Evolutionary conservation across 2,329 filamentous ascomycete genomes (phyloP).

Genomic region (Alternaria angustiovoidea): DNA sequence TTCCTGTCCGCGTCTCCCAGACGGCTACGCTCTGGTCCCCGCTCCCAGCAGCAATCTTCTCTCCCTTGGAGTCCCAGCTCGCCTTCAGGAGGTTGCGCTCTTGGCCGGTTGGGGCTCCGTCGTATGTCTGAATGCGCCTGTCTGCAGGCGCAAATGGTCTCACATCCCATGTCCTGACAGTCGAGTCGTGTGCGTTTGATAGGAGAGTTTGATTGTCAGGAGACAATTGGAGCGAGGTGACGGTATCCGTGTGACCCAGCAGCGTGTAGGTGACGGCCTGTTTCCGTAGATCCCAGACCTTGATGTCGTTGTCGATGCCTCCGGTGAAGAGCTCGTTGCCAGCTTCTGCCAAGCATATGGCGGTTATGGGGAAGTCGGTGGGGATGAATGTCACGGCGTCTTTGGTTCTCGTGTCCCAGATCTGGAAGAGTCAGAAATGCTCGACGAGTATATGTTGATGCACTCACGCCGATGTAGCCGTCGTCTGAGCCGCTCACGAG

Average conservation of each 20-base stretch:
- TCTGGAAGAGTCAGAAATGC: constrained; percentile 50
- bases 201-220: constrained; percentile 90
- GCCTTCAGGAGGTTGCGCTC: constrained; percentile 92
- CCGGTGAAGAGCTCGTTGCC: constrained; percentile 96
- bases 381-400: constrained; percentile 86
- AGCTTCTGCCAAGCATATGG: constrained; percentile 88
- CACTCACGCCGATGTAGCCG: constrained; percentile 75
- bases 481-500: constrained; percentile 93
- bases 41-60: constrained; percentile 86
- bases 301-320: constrained; percentile 96
- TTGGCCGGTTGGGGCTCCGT: constrained; percentile 85
- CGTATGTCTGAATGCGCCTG: constrained; percentile 84
- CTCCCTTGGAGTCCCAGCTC: constrained; percentile 87
- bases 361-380: constrained; percentile 91
- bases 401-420: constrained; percentile 95
- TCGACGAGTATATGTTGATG: rapidly evolving
- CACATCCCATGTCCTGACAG: constrained; percentile 94
- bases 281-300: constrained; percentile 96
- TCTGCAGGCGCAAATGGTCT: constrained; percentile 91
- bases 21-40: constrained; percentile 91
- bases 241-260: constrained; percentile 87
- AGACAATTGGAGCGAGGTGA: constrained; percentile 90
- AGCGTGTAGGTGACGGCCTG: constrained; percentile 87
- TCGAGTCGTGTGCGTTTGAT: constrained; percentile 93
- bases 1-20: constrained; percentile 89